Evolutionary conservation across 805 yeast species (phyloP).

Genomic region (Suhomyces pyralidae): DNA sequence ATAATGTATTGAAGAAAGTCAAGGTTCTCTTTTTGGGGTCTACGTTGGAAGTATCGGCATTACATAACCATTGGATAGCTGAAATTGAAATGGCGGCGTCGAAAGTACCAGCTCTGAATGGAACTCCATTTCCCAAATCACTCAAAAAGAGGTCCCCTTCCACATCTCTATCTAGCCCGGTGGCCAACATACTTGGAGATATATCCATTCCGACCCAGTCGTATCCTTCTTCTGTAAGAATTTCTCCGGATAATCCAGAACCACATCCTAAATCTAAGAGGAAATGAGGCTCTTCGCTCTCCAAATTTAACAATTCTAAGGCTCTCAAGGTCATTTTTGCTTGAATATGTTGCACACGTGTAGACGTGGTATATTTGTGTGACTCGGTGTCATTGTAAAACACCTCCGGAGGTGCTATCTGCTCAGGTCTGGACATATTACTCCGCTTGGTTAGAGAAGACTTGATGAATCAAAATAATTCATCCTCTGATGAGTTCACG

Average conservation of each 20-base stretch:
- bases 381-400: conserved; percentile 92
- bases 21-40: conserved; percentile 82
- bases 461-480: neutral
- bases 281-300: conserved; percentile 56
- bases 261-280: conserved; percentile 95
- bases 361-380: conserved; percentile 81
- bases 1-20: conserved; percentile 83
- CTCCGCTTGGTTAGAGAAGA: neutral
- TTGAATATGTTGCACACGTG: conserved; percentile 97
- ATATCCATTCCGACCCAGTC: conserved; percentile 97
- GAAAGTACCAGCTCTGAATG: conserved; percentile 93
- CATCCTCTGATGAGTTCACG: neutral
- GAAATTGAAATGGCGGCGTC: conserved; percentile 95
- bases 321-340: conserved; percentile 97
- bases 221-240: conserved; percentile 88
- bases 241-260: conserved; percentile 93
- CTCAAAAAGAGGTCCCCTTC: conserved; percentile 91
- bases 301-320: conserved; percentile 76
- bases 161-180: conserved; percentile 86
- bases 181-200: conserved; percentile 92
- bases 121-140: conserved; percentile 92
- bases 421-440: conserved; percentile 91
- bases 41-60: conserved; percentile 78
- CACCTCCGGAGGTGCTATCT: conserved; percentile 93
- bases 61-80: conserved; percentile 97